Percentiles rank a stretch among this genome's conserved stretches.
phyloP scores from a whole-genome alignment of 2,329 filamentous ascomycete genomes.

The Calonectria honghensis region DNA sequence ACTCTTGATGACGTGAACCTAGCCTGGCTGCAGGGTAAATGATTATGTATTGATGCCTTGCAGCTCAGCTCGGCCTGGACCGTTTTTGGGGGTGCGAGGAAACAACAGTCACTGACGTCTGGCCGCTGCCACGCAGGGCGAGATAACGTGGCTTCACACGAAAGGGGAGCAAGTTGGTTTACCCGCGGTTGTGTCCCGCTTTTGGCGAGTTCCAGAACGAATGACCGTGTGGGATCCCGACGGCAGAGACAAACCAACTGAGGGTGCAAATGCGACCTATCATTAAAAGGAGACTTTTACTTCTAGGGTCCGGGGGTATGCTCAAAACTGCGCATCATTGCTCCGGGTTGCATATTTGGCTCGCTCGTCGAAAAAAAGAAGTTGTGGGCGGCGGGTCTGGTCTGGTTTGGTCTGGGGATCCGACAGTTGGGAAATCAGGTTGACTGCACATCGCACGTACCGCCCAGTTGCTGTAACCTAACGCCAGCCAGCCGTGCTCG shows the following conservation, averaged over 20 bases:
- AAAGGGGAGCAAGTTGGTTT: constrained; percentile 6
- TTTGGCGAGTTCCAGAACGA: constrained; percentile 29
- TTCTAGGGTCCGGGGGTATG: constrained; percentile 17
- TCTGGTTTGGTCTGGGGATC: constrained; percentile 15
- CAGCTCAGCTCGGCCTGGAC: constrained; percentile 34
- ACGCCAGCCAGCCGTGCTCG: constrained; percentile 1
- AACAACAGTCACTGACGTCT: constrained; percentile 10
- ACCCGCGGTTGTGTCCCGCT: not conserved
- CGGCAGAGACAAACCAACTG: constrained; percentile 23
- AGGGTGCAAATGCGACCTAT: constrained; percentile 16
- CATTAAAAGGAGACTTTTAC: constrained; percentile 22
- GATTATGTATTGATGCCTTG: constrained; percentile 41
- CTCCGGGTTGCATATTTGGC: constrained; percentile 21
- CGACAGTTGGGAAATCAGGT: constrained; percentile 32
- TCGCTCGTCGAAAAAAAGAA: constrained; percentile 30
- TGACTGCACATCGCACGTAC: constrained; percentile 32
- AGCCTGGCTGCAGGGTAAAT: constrained; percentile 34
- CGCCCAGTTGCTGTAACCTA: constrained; percentile 7
- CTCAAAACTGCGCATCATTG: constrained; percentile 26
- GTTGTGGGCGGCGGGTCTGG: constrained; percentile 25
- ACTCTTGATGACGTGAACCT: constrained; percentile 39
- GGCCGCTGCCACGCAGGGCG: constrained; percentile 10
- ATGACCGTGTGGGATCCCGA: constrained; percentile 1
- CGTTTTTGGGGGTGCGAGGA: constrained; percentile 15
- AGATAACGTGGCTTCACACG: constrained; percentile 32